Conservation (phyloP, 176 grass and related monocot species). For the Carex pumila region DNA sequence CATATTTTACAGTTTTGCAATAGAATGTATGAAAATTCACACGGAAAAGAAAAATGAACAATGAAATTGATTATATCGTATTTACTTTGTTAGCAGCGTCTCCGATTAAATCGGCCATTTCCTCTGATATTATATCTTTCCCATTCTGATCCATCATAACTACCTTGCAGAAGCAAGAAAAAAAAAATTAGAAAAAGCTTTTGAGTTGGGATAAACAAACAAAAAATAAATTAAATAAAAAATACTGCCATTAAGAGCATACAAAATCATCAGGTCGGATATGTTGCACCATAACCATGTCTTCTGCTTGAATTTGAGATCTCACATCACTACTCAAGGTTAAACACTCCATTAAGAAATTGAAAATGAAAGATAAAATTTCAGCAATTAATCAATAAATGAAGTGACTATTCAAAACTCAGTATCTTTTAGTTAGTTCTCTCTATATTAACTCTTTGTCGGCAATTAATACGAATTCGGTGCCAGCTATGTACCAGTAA, state of each 20-base stretch:
- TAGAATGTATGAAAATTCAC: not conserved
- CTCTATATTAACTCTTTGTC: not conserved
- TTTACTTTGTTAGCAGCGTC: constrained; percentile 68
- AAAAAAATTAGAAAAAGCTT: constrained; percentile 6
- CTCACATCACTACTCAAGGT: constrained; percentile 52
- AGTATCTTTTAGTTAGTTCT: not conserved
- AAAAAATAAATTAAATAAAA: not conserved
- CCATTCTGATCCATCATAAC: constrained; percentile 80
- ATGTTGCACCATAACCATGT: constrained; percentile 52
- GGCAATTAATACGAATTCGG: not conserved
- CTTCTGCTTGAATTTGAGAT: constrained; percentile 78
- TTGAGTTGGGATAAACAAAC: not conserved
- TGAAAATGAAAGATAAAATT: not conserved
- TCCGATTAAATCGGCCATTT: constrained; percentile 80
- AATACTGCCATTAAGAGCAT: constrained; percentile 27
- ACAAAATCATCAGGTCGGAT: constrained; percentile 78
- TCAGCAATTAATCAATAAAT: not conserved
- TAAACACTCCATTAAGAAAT: not conserved
- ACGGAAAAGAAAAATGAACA: not conserved
- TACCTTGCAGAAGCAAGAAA: constrained; percentile 37
- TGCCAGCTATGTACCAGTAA: not conserved
- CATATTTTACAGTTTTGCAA: not conserved
- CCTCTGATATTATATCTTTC: constrained; percentile 59
- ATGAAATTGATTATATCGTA: not conserved
- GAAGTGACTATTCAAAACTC: not conserved